A percentile compares a stretch with the other conserved stretches of the same genome.
Conservation (phyloP, 768 basidiomycete species). For the Amanita subjunquillea region DNA sequence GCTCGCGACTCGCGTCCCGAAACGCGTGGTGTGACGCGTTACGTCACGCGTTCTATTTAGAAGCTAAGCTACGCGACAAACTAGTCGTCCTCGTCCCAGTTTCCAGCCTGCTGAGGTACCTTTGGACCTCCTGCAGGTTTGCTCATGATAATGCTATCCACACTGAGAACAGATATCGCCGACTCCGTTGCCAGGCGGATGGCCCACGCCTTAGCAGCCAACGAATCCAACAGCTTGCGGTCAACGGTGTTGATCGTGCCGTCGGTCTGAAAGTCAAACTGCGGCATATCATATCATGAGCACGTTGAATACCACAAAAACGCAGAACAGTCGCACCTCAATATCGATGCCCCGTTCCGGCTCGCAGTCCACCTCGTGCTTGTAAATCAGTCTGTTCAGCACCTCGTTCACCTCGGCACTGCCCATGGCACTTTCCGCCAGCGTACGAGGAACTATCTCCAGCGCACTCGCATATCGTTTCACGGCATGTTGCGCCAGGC, state of each 20-base stretch:
- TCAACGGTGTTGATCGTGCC: constrained; percentile 60
- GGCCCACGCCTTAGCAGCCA: constrained; percentile 86
- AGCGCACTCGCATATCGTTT: constrained; percentile 82
- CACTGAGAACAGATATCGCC: constrained; percentile 81
- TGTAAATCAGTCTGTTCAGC: constrained; percentile 80
- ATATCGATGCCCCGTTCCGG: constrained; percentile 81
- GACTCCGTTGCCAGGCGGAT: constrained; percentile 87
- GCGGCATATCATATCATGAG: neutral
- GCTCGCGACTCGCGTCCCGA: too few relatives aligned
- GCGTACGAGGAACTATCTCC: constrained; percentile 85
- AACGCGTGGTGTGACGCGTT: neutral
- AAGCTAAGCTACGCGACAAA: neutral
- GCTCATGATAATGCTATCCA: constrained; percentile 97
- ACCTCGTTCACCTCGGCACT: constrained; percentile 91
- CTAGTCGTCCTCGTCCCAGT: constrained; percentile 77
- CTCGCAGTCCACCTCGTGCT: constrained; percentile 70
- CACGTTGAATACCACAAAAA: neutral
- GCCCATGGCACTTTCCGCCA: constrained; percentile 92
- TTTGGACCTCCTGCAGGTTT: constrained; percentile 88
- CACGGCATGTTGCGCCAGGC: constrained; percentile 89
- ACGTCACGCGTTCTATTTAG: constrained; percentile 2
- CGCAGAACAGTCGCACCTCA: constrained; percentile 41
- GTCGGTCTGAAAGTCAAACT: constrained; percentile 57
- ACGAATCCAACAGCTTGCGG: constrained; percentile 73
- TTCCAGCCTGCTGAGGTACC: constrained; percentile 76